Conservation (phyloP, 176 grass and related monocot species). For the Calamus simplicifolius region DNA sequence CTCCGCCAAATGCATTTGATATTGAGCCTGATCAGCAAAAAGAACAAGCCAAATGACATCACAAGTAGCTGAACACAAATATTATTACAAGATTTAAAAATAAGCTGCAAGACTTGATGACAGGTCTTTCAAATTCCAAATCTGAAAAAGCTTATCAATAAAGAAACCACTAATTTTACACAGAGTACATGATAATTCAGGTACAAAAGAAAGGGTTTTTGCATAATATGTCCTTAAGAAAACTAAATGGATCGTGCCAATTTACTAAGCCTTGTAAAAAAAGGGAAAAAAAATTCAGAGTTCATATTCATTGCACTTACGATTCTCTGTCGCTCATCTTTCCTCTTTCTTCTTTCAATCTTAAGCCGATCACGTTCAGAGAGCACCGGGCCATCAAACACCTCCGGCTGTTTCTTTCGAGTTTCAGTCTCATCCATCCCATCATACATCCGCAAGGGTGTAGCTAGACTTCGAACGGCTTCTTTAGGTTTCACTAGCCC, state of each 20-base stretch:
- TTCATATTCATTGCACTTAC: slow-evolving; percentile 17
- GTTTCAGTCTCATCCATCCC: slow-evolving; percentile 69
- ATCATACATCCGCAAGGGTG: slow-evolving; percentile 77
- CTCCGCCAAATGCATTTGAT: slow-evolving; percentile 74
- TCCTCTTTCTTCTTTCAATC: slow-evolving; percentile 83
- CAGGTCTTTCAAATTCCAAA: no score
- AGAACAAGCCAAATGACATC: neutral
- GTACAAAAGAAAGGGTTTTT: no score
- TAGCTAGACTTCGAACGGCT: slow-evolving; percentile 66
- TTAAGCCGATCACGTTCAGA: slow-evolving; percentile 79
- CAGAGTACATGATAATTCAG: no score
- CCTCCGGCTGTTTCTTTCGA: slow-evolving; percentile 58
- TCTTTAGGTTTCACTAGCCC: slow-evolving; percentile 70
- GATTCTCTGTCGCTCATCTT: slow-evolving; percentile 92
- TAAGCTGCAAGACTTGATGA: no score
- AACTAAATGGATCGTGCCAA: no score
- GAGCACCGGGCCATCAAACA: slow-evolving; percentile 71
- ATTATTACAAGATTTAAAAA: no score
- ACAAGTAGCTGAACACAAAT: no score
- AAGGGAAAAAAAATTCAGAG: neutral
- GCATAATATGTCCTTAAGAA: no score
- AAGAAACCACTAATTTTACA: no score
- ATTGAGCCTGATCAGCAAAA: slow-evolving; percentile 55
- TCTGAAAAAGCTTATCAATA: no score
- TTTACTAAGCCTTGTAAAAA: neutral